phyloP scores from a whole-genome alignment of 192 early-diverging fungal species.

The Dimargaris xerosporica region DNA sequence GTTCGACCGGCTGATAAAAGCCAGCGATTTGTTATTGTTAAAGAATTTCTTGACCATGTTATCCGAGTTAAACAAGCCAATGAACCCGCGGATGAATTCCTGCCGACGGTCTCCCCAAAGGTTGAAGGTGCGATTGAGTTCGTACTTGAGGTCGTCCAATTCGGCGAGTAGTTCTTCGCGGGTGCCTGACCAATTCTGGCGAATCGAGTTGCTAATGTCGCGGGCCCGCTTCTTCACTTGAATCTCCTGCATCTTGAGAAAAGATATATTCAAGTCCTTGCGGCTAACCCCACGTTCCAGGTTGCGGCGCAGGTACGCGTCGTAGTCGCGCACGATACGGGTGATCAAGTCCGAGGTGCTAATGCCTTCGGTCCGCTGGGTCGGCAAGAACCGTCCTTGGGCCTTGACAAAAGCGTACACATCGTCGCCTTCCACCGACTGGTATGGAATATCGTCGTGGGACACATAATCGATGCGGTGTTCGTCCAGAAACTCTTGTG shows the following conservation, averaged over 20 bases:
- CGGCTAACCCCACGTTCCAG: constrained; percentile 68
- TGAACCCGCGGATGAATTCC: constrained; percentile 56
- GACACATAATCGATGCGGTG: constrained; percentile 72
- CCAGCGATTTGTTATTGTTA: constrained; percentile 7
- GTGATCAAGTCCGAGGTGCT: constrained; percentile 73
- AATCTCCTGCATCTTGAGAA: constrained; percentile 65
- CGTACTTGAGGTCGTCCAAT: constrained; percentile 43
- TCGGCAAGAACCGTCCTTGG: constrained; percentile 43
- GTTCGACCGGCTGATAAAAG: not conserved
- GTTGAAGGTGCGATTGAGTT: constrained; percentile 40
- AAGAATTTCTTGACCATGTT: constrained; percentile 35
- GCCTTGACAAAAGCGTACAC: constrained; percentile 70
- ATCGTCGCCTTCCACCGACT: constrained; percentile 49
- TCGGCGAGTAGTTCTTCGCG: constrained; percentile 44
- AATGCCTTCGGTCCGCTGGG: constrained; percentile 63
- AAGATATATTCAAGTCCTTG: constrained; percentile 68
- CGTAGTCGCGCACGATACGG: constrained; percentile 71
- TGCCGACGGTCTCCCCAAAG: constrained; percentile 64
- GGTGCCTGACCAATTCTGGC: constrained; percentile 48
- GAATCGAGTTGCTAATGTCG: constrained; percentile 49
- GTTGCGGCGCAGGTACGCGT: constrained; percentile 67
- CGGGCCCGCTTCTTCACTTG: constrained; percentile 59
- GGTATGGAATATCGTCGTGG: constrained; percentile 66
- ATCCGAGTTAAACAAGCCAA: constrained; percentile 47
- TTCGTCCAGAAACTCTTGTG: constrained; percentile 56